These are phyloP conservation scores for Penicillium sp. DNA, from an alignment of 2,329 filamentous ascomycete species.

Conservation along the genomic window DNA sequence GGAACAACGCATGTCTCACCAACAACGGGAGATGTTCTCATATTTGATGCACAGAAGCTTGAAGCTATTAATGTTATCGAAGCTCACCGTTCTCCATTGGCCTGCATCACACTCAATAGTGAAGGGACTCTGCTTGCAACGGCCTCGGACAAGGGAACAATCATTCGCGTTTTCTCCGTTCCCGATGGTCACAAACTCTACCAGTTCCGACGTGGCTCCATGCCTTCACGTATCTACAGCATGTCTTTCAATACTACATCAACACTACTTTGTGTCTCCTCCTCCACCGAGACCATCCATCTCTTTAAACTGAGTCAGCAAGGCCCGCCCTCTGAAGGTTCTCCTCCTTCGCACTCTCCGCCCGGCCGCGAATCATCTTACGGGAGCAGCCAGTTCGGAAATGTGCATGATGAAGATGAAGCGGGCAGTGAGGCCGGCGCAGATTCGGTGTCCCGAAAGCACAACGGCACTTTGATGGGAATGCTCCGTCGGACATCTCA, in stretches of 20 bases:
- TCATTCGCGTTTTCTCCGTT: slow-evolving; percentile 91
- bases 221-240: slow-evolving; percentile 92
- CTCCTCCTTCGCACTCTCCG: slow-evolving; percentile 24
- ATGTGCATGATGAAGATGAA: slow-evolving; percentile 31
- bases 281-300: slow-evolving; percentile 91
- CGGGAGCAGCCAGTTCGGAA: slow-evolving; percentile 26
- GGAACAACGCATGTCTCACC: slow-evolving; percentile 67
- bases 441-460: slow-evolving; percentile 40
- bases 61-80: slow-evolving; percentile 95
- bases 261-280: slow-evolving; percentile 89
- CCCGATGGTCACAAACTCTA: slow-evolving; percentile 88
- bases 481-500: slow-evolving; percentile 93
- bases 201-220: slow-evolving; percentile 91
- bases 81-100: slow-evolving; percentile 86
- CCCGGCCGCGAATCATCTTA: slow-evolving; percentile 23
- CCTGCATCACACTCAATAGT: slow-evolving; percentile 83
- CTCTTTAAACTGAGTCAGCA: slow-evolving; percentile 72
- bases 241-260: slow-evolving; percentile 98
- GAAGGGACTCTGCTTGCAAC: slow-evolving; percentile 90
- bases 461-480: slow-evolving; percentile 75
- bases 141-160: slow-evolving; percentile 93
- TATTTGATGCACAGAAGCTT: slow-evolving; percentile 83
- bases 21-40: slow-evolving; percentile 83
- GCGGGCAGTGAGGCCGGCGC: slow-evolving; percentile 27
- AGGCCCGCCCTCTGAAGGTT: slow-evolving; percentile 28